Evolutionary conservation across 805 yeast species (phyloP).

Genomic region (Metschnikowia cubensis): DNA sequence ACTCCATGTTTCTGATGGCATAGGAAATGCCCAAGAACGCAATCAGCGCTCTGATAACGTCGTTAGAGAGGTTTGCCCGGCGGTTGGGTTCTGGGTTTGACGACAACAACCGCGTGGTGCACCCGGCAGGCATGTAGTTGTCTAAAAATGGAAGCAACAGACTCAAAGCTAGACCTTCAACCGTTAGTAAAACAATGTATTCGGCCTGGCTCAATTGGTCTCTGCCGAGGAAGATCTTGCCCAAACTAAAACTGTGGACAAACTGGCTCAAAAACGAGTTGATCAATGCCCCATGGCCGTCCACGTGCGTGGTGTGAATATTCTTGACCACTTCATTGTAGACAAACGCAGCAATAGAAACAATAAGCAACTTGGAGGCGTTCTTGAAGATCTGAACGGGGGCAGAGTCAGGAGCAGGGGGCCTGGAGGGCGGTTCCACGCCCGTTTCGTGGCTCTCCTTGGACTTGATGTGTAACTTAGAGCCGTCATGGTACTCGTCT

Average conservation of each 20-base stretch:
- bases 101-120: constrained; percentile 32
- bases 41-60: constrained; percentile 42
- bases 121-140: constrained; percentile 24
- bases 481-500: constrained; percentile 19
- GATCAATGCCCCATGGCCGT: constrained; percentile 42
- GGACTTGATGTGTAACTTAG: constrained; percentile 16
- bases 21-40: constrained; percentile 69
- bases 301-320: constrained; percentile 47
- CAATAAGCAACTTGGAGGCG: constrained; percentile 20
- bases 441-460: constrained; percentile 10
- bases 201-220: constrained; percentile 1
- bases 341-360: constrained; percentile 46
- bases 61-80: constrained; percentile 31
- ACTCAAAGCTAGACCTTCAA: constrained; percentile 60
- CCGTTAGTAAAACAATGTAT: constrained; percentile 22
- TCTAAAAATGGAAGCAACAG: constrained; percentile 46
- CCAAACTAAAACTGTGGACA: constrained; percentile 22
- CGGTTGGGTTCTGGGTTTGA: constrained; percentile 37
- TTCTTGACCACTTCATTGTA: constrained; percentile 52
- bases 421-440: neutral
- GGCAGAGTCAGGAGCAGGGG: neutral
- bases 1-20: constrained; percentile 64
- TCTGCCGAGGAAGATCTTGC: constrained; percentile 5
- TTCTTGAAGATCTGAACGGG: neutral
- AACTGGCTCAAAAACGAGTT: constrained; percentile 28